phyloP scores from a whole-genome alignment of 495 filamentous ascomycete species.

The Symbiotaphrina buchneri region DNA sequence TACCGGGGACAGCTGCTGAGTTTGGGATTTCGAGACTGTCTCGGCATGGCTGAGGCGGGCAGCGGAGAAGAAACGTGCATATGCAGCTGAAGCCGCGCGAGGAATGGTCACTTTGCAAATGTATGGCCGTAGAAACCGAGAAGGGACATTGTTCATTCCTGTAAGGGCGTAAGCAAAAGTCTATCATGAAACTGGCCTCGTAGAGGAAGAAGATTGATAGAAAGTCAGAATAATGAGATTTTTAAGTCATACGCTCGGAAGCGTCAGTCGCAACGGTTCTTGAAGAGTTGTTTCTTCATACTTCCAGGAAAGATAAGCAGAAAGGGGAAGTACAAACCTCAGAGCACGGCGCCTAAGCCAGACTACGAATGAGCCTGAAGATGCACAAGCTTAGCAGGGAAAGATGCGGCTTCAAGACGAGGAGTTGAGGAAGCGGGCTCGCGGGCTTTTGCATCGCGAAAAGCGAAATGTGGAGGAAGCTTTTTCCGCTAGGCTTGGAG shows the following conservation, averaged over 20 bases:
- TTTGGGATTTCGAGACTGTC: background rate
- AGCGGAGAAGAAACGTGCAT: conserved; percentile 21
- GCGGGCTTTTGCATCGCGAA: too few species aligned
- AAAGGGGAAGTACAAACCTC: conserved; percentile 10
- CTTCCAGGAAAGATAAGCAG: conserved; percentile 7
- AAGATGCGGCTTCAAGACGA: too few species aligned
- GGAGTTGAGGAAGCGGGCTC: too few species aligned
- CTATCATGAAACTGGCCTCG: too few species aligned
- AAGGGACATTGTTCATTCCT: too few species aligned
- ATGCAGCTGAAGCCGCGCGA: conserved; percentile 8
- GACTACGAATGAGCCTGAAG: background rate
- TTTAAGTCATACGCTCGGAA: conserved; percentile 36
- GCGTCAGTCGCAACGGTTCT: conserved; percentile 98
- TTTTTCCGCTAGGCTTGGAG: too few species aligned
- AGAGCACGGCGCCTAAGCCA: background rate
- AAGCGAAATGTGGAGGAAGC: too few species aligned
- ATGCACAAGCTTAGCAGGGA: too few species aligned
- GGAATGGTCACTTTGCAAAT: conserved; percentile 15
- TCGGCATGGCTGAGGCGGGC: conserved; percentile 6
- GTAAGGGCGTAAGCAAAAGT: too few species aligned
- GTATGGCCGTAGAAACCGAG: conserved; percentile 30
- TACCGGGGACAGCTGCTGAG: conserved; percentile 5
- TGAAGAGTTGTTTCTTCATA: conserved; percentile 29
- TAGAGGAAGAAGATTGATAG: background rate
- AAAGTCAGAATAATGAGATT: conserved; percentile 19